Evolutionary conservation across 2,329 filamentous ascomycete genomes (phyloP), one percentile per base, ranked within the genome.

Genomic region (Canariomyces notabilis): DNA sequence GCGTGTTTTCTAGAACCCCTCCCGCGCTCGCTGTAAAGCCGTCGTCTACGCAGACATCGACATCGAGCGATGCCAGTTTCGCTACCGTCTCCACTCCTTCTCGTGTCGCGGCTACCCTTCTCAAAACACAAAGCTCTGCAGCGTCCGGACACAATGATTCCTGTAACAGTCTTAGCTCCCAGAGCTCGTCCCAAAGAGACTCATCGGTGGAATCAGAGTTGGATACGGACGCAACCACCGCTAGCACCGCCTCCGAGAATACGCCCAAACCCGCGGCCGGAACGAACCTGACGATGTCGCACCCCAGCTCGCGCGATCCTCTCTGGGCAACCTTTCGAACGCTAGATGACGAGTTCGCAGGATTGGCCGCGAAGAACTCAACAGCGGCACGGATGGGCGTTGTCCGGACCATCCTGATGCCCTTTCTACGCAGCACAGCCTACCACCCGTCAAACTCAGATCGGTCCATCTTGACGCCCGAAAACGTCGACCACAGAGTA

Each of bases 401-500:
- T 37, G 77, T 95, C 46, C 82, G 89, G 29, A 75, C 75, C 6
- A 74, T 78, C 1, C 73, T 95, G 4, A 66, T 95, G 15, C 87
- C 89, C 0, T 95, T 95, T 58, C 69, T 96, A 35, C 77, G 80
- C 47, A 82, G 77, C 42, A 83, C 89, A 57, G 76, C 78, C 49
- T 69, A 76, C 26, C 83, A 91, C 59, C 69, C 79, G 1, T 88
- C 86, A 7, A 84, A 80, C 57, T 69, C 66, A 49, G 62, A 63
- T 21, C 77, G 73, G 50, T 47, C 55, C 15, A 26, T 53, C 14
- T 71, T 95, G 37, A 72, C 78, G n/a, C 75, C 87, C 2, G 88
- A 95, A 67, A 88, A 95, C 61, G 67, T 95, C 36, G 89, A 96
- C 59, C 79, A 85, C 29, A 78, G 90, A 49, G 79, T 85, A 2